Conservation (phyloP, 2,329 filamentous ascomycete species). For the Berkeleyomyces basicola region DNA sequence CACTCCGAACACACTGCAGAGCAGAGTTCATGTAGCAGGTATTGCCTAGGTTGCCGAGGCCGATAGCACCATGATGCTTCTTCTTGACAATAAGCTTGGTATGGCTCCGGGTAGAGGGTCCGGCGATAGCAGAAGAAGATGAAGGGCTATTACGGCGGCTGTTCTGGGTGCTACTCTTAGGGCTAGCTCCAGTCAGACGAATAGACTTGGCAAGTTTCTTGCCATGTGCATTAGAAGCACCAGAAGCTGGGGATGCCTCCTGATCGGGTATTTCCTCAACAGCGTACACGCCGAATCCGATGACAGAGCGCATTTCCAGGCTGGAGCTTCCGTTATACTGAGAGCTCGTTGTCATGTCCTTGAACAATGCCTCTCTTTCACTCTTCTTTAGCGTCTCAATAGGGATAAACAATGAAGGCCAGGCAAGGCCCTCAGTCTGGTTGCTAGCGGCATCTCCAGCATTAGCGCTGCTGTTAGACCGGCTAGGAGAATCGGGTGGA, state of each 20-base stretch:
- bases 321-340: slow-evolving; percentile 64
- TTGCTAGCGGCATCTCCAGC: slow-evolving; percentile 23
- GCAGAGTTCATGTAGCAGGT: slow-evolving; percentile 99
- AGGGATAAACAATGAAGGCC: slow-evolving; percentile 9
- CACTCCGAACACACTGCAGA: slow-evolving; percentile 81
- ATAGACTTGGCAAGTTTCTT: background rate
- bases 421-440: background rate
- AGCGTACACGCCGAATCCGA: slow-evolving; percentile 60
- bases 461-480: slow-evolving; percentile 19
- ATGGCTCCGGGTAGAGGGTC: slow-evolving; percentile 53
- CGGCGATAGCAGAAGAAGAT: slow-evolving; percentile 25
- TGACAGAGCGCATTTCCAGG: slow-evolving; percentile 49
- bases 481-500: slow-evolving; percentile 26
- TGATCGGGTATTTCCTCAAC: slow-evolving; percentile 45
- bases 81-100: slow-evolving; percentile 52
- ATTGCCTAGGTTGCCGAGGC: slow-evolving; percentile 81
- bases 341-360: slow-evolving; percentile 52
- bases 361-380: slow-evolving; percentile 14
- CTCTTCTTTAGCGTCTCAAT: slow-evolving; percentile 12
- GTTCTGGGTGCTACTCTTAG: slow-evolving; percentile 11
- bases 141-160: slow-evolving; percentile 50
- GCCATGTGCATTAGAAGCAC: background rate
- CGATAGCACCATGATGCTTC: slow-evolving; percentile 58
- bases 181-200: slow-evolving; percentile 1
- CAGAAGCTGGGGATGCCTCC: background rate